A percentile compares a stretch with the other conserved stretches of the same genome.
Evolutionary conservation across 2,329 filamentous ascomycete genomes (phyloP).

Genomic region (Davidsoniella virescens): DNA sequence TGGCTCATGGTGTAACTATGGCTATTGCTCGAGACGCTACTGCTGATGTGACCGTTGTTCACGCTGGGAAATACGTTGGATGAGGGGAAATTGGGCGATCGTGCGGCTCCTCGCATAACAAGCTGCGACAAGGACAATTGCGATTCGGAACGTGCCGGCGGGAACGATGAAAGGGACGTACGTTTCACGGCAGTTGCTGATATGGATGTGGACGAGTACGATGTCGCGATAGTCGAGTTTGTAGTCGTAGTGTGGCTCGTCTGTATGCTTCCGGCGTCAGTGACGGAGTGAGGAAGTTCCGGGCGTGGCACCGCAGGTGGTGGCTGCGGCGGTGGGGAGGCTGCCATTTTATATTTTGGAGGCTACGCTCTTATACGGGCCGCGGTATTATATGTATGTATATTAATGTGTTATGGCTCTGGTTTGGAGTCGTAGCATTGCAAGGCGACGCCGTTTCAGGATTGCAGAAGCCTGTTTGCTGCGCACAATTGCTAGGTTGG

Average conservation of each 20-base stretch:
- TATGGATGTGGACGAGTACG: background rate
- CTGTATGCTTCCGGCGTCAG: constrained; percentile 1
- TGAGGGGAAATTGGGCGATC: constrained; percentile 29
- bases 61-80: constrained; percentile 20
- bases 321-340: constrained; percentile 5
- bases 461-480: background rate
- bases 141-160: constrained; percentile 40
- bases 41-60: constrained; percentile 19
- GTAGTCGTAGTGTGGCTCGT: background rate
- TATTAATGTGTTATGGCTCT: background rate
- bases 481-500: background rate
- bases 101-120: constrained; percentile 22
- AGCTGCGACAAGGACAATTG: constrained; percentile 31
- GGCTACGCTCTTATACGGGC: background rate
- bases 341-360: constrained; percentile 14
- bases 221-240: background rate
- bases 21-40: background rate
- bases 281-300: constrained; percentile 8
- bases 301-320: constrained; percentile 7
- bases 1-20: constrained; percentile 6
- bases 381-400: background rate
- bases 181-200: constrained; percentile 18
- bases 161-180: constrained; percentile 49
- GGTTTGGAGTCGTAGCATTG: background rate
- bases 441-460: background rate